phyloP scores from a whole-genome alignment of 2,329 filamentous ascomycete genomes.

The Ophiostoma triangulosporum region DNA sequence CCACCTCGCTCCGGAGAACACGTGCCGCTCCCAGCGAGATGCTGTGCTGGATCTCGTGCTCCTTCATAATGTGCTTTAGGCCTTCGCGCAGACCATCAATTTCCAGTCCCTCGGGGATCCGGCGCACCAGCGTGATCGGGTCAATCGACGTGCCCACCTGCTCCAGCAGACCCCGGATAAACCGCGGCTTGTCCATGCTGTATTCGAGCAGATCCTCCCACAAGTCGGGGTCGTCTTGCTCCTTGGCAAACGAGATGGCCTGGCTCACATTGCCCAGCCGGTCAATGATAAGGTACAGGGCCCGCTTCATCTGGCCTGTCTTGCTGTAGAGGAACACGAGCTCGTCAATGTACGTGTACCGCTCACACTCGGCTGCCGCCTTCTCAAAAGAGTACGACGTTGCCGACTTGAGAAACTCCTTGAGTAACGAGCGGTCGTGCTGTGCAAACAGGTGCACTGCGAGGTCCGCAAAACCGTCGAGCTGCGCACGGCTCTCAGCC shows the following conservation, averaged over 20 bases:
- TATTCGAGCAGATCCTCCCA: slow-evolving; percentile 94
- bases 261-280: slow-evolving; percentile 82
- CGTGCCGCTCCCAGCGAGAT: slow-evolving; percentile 82
- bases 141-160: slow-evolving; percentile 91
- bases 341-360: slow-evolving; percentile 70
- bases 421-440: slow-evolving; percentile 66
- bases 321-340: slow-evolving; percentile 94
- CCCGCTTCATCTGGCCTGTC: slow-evolving; percentile 84
- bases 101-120: slow-evolving; percentile 86
- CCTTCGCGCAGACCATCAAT: slow-evolving; percentile 84
- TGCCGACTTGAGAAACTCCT: slow-evolving; percentile 75
- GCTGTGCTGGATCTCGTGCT: slow-evolving; percentile 89
- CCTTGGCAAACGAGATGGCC: slow-evolving; percentile 88
- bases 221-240: slow-evolving; percentile 79
- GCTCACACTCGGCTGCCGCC: slow-evolving; percentile 68
- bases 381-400: slow-evolving; percentile 81
- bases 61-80: slow-evolving; percentile 78
- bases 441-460: slow-evolving; percentile 76
- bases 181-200: slow-evolving; percentile 92
- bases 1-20: slow-evolving; percentile 78
- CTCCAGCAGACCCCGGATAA: slow-evolving; percentile 82
- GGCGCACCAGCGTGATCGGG: slow-evolving; percentile 74
- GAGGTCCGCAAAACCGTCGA: slow-evolving; percentile 78
- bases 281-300: slow-evolving; percentile 85
- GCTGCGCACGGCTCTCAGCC: slow-evolving; percentile 50